Evolutionary conservation across 2,329 filamentous ascomycete genomes (phyloP).

Genomic region (Bipolaris gigantea): DNA sequence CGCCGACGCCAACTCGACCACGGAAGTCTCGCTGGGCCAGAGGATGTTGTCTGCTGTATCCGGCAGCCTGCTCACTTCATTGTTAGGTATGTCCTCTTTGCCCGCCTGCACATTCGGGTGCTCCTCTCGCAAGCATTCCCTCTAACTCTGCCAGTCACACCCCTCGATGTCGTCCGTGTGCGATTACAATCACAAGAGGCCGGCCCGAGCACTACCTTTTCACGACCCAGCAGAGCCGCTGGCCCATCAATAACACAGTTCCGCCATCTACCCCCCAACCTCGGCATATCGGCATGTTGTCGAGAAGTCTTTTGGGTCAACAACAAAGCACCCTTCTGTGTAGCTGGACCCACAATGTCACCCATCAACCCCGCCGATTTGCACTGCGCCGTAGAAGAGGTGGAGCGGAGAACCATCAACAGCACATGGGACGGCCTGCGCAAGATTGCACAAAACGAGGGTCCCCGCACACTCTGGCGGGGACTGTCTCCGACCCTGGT

Average conservation of each 20-base stretch:
- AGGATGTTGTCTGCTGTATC: conserved; percentile 94
- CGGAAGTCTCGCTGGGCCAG: conserved; percentile 78
- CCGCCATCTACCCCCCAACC: conserved; percentile 74
- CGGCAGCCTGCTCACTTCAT: conserved; percentile 84
- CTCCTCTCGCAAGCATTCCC: neutral
- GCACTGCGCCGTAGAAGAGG: conserved; percentile 84
- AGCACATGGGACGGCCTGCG: conserved; percentile 89
- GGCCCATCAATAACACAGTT: conserved; percentile 48
- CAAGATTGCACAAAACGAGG: conserved; percentile 95
- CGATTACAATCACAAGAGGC: conserved; percentile 83
- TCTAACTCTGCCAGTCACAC: conserved; percentile 64
- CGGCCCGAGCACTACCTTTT: conserved; percentile 55
- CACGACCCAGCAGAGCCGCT: conserved; percentile 47
- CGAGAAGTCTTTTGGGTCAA: conserved; percentile 96
- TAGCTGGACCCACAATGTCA: conserved; percentile 63
- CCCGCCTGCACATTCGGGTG: neutral
- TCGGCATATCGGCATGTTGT: conserved; percentile 93
- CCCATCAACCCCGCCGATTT: conserved; percentile 48
- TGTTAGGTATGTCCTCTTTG: conserved; percentile 55
- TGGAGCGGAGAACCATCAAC: conserved; percentile 78
- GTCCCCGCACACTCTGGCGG: conserved; percentile 82
- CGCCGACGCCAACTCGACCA: conserved; percentile 46
- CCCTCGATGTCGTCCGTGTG: conserved; percentile 93
- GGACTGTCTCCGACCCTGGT: conserved; percentile 90
- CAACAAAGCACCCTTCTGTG: conserved; percentile 77